Evolutionary conservation across 371 early-diverging fungal genomes (phyloP).

Genomic region (Catenaria anguillulae): DNA sequence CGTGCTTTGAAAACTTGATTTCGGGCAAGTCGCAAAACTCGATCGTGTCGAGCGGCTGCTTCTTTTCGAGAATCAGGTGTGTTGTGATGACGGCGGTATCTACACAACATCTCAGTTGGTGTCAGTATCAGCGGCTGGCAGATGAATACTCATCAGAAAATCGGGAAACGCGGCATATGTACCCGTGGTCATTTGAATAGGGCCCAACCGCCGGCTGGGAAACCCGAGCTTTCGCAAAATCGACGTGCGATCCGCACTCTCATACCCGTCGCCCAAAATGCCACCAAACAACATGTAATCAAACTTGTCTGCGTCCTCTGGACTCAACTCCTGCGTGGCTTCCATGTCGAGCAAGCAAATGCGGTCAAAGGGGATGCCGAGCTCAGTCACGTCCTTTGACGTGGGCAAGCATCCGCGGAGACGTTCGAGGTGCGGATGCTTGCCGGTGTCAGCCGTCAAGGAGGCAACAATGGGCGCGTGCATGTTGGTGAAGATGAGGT

Average conservation of each 20-base stretch:
- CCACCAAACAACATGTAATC: slow-evolving; percentile 64
- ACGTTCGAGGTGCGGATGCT: too few relatives aligned
- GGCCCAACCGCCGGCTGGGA: slow-evolving; percentile 57
- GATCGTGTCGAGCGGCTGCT: slow-evolving; percentile 44
- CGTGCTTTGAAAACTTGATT: slow-evolving; percentile 46
- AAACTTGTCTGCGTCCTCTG: slow-evolving; percentile 50
- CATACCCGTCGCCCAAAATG: slow-evolving; percentile 26
- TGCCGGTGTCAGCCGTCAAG: slow-evolving; percentile 23
- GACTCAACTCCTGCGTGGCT: slow-evolving; percentile 36
- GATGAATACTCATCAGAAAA: too few relatives aligned
- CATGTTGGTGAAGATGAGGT: slow-evolving; percentile 41
- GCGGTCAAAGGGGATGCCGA: slow-evolving; percentile 35
- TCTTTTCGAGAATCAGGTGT: slow-evolving; percentile 14
- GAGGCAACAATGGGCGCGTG: slow-evolving; percentile 15
- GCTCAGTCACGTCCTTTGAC: slow-evolving; percentile 40
- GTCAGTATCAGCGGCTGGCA: too few relatives aligned
- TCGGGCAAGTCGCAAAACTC: slow-evolving; percentile 59
- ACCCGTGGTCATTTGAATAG: slow-evolving; percentile 60
- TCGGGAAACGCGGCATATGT: slow-evolving; percentile 29
- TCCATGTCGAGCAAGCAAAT: slow-evolving; percentile 62
- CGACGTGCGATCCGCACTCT: slow-evolving; percentile 48
- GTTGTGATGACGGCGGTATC: slow-evolving; percentile 24
- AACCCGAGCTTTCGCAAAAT: slow-evolving; percentile 56
- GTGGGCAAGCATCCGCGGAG: slow-evolving; percentile 39
- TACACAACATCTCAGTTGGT: slow-evolving; percentile 18